Evolutionary conservation across 78 protist genomes (phyloP), one percentile per base, ranked within the genome.

Genomic region (Polysphondylium violaceum): DNA sequence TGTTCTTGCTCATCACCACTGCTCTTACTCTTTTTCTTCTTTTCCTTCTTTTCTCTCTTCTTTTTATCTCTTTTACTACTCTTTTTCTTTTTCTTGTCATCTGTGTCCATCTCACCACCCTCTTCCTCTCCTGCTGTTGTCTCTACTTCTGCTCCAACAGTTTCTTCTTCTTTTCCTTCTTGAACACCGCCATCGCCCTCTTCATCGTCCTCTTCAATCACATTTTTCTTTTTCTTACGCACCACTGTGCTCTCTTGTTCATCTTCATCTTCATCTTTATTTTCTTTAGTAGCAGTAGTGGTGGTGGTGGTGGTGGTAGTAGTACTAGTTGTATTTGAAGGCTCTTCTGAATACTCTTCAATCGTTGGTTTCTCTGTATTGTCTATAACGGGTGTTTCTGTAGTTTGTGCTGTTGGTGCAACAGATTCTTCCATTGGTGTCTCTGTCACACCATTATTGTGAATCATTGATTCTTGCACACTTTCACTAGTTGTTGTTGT

Each of bases 111-210:
- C 33, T 55, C 17, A 31, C 53, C 33, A 33, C 33, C 53, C n/a
- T 55, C 43, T 72, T 51, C 41, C 4, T 23, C 16, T 72, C 35
- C n/a, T 36, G 27, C 23, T 75, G 35, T 59, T 23, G 21, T 41
- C 59, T 23, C 23, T 35, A 2, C 36, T 55, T 38, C 55, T 74
- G 5, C 38, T n/a, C n/a, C 56, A 17, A 29, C 33, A 5, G 17
- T 11, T 69, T 64, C 51, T 68, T 21, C 35, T 76, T 76, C 27
- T 23, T 47, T 75, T 75, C 44, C 64, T 64, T 35, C 86, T 29
- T 12, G 38, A 29, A 25, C 25, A 8, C 29, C 58, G 38, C 43
- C 71, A 41, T 75, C 40, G 11, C 43, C n/a, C 23, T 60, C 47
- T 61, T 75, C 31, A 11, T 43, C 68, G n/a, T 11, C 58, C 0